Conservation (phyloP, 805 yeast species). For the Zygoascus bituminiphila region DNA sequence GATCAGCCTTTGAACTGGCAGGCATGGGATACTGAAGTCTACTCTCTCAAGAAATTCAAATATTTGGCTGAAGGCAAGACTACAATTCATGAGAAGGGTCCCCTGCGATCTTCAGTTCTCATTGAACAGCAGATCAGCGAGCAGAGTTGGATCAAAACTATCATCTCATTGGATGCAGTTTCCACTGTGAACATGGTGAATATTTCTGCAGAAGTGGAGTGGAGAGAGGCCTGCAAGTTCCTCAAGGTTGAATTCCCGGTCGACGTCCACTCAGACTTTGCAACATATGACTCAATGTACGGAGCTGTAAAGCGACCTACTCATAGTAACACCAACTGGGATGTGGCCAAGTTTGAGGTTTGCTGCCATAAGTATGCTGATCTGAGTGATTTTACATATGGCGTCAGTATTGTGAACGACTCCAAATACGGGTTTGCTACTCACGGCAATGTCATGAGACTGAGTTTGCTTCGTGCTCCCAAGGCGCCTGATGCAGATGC, state of each 20-base stretch:
- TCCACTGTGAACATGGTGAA: slow-evolving; percentile 35
- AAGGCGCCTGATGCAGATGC: slow-evolving; percentile 93
- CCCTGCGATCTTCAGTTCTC: slow-evolving; percentile 54
- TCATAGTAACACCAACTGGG: slow-evolving; percentile 93
- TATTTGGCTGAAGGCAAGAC: slow-evolving; percentile 38
- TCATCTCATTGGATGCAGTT: slow-evolving; percentile 58
- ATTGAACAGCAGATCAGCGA: slow-evolving; percentile 54
- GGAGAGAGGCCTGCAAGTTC: slow-evolving; percentile 85
- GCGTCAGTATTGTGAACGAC: slow-evolving; percentile 80
- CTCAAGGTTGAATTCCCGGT: slow-evolving; percentile 94
- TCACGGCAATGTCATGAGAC: slow-evolving; percentile 82
- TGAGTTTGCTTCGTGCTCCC: slow-evolving; percentile 80
- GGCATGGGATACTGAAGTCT: slow-evolving; percentile 97
- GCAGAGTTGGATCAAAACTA: slow-evolving; percentile 52
- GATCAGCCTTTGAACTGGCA: slow-evolving; percentile 89
- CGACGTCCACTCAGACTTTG: slow-evolving; percentile 63
- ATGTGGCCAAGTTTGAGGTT: slow-evolving; percentile 91
- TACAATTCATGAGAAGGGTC: slow-evolving; percentile 40
- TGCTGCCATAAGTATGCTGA: slow-evolving; percentile 92
- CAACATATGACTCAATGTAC: slow-evolving; percentile 88
- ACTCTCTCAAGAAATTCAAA: slow-evolving; percentile 63
- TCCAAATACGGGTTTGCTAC: slow-evolving; percentile 87
- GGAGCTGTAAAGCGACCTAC: slow-evolving; percentile 90
- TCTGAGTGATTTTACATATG: slow-evolving; percentile 74
- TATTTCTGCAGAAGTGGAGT: slow-evolving; percentile 55